Evolutionary conservation across 78 protist species (phyloP).

Genomic region (Paulinella micropora): DNA sequence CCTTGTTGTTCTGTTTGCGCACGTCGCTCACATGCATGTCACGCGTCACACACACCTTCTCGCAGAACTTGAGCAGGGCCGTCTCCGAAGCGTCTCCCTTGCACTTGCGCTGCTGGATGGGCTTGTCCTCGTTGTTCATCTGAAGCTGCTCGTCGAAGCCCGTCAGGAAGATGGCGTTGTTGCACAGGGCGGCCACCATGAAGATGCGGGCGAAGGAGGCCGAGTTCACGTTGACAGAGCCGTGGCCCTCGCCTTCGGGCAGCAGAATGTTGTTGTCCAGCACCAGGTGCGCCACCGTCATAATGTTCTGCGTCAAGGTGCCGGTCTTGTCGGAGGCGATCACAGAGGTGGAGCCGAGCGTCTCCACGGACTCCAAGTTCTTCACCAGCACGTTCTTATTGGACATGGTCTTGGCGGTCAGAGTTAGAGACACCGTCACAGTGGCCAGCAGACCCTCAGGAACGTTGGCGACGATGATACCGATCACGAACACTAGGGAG

Average conservation of each 20-base stretch:
- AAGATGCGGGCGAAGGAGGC: slow-evolving; percentile 21
- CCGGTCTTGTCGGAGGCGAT: slow-evolving; percentile 62
- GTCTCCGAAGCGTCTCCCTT: slow-evolving; percentile 60
- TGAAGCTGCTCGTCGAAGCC: neutral
- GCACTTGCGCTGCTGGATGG: slow-evolving; percentile 18
- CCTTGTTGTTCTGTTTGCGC: neutral
- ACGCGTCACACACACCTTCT: neutral
- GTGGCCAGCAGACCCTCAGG: slow-evolving; percentile 59
- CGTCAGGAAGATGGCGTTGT: slow-evolving; percentile 40
- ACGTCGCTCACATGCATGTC: neutral
- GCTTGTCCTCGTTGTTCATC: neutral
- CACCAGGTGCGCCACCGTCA: slow-evolving; percentile 57
- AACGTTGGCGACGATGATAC: slow-evolving; percentile 50
- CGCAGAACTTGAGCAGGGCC: slow-evolving; percentile 54
- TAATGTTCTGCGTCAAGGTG: slow-evolving; percentile 58
- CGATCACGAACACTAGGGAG: slow-evolving; percentile 33
- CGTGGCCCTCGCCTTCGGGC: neutral
- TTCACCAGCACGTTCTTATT: slow-evolving; percentile 43
- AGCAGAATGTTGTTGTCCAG: slow-evolving; percentile 72
- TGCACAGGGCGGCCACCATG: slow-evolving; percentile 31
- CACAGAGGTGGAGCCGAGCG: slow-evolving; percentile 39
- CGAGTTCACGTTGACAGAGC: neutral
- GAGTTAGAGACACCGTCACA: slow-evolving; percentile 45
- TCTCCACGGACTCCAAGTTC: slow-evolving; percentile 50
- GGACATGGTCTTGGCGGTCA: slow-evolving; percentile 62